Percentiles rank a stretch among this genome's conserved stretches.
phyloP scores from a whole-genome alignment of 2,329 filamentous ascomycete species.

The Diaporthe ilicicola region DNA sequence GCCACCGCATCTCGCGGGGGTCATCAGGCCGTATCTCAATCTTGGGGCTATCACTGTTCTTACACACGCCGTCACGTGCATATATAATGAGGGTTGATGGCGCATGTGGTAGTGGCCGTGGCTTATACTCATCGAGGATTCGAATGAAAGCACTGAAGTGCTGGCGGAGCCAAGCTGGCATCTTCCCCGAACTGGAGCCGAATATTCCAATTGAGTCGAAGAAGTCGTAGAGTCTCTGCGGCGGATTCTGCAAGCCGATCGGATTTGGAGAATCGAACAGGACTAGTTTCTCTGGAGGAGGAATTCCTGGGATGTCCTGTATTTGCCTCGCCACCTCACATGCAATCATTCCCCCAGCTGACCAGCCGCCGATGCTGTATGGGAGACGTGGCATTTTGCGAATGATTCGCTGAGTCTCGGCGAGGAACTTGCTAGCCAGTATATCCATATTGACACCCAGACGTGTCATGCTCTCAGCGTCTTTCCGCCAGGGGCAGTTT shows the following conservation, averaged over 20 bases:
- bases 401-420: neutral
- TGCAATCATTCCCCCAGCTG: slow-evolving; percentile 12
- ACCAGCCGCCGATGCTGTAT: slow-evolving; percentile 15
- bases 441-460: neutral
- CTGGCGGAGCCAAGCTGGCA: slow-evolving; percentile 8
- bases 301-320: neutral
- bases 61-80: neutral
- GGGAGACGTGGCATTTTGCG: neutral
- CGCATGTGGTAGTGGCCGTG: neutral
- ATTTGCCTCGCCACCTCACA: neutral
- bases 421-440: neutral
- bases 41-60: neutral
- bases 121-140: neutral
- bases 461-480: neutral
- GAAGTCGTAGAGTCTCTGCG: slow-evolving; percentile 7
- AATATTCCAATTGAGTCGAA: slow-evolving; percentile 6
- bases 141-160: slow-evolving; percentile 9
- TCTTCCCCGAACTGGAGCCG: neutral
- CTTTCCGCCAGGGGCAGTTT: slow-evolving; percentile 6
- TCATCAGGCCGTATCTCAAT: neutral
- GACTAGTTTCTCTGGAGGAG: neutral
- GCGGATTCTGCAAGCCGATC: neutral
- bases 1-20: slow-evolving; percentile 6
- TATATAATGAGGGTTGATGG: slow-evolving; percentile 1
- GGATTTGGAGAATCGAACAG: neutral